These are phyloP conservation scores for Metschnikowia arizonensis DNA, from an alignment of 805 yeast species.

Conservation along the genomic window DNA sequence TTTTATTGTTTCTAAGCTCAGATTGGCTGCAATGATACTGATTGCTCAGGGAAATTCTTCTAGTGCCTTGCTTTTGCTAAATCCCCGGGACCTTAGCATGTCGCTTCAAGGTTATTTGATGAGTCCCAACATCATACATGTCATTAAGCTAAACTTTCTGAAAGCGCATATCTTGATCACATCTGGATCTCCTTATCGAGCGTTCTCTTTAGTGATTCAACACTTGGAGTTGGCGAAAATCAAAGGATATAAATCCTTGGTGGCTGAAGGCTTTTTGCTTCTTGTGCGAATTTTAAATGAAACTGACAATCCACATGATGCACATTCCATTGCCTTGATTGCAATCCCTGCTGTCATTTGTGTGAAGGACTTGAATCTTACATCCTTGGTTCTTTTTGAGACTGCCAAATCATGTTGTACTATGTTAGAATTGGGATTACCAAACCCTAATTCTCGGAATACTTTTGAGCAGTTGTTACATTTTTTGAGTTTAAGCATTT, in stretches of 20 bases:
- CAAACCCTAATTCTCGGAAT: constrained; percentile 10
- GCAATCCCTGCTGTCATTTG: constrained; percentile 45
- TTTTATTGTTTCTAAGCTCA: constrained; percentile 4
- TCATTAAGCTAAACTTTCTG: constrained; percentile 44
- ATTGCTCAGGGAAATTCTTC: constrained; percentile 25
- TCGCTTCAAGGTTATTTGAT: neutral
- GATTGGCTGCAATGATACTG: constrained; percentile 9
- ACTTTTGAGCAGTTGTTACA: constrained; percentile 31
- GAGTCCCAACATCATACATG: constrained; percentile 37
- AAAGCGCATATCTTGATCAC: constrained; percentile 43
- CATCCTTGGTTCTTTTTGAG: constrained; percentile 34
- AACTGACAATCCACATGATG: constrained; percentile 42
- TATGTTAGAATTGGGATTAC: neutral
- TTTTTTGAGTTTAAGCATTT: constrained; percentile 40
- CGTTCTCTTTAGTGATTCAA: constrained; percentile 46
- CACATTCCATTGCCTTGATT: constrained; percentile 35
- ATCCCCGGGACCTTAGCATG: neutral
- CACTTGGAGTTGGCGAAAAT: constrained; percentile 46
- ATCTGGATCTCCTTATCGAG: constrained; percentile 45
- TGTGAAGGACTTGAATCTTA: constrained; percentile 34
- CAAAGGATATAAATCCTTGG: constrained; percentile 42
- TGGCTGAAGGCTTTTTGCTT: constrained; percentile 45
- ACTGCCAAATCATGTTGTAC: constrained; percentile 26
- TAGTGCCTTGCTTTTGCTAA: neutral
- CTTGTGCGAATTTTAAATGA: constrained; percentile 44